These are phyloP conservation scores for Fonsecaea multimorphosa DNA, from an alignment of 2,329 filamentous ascomycete genomes.

Conservation along the genomic window DNA sequence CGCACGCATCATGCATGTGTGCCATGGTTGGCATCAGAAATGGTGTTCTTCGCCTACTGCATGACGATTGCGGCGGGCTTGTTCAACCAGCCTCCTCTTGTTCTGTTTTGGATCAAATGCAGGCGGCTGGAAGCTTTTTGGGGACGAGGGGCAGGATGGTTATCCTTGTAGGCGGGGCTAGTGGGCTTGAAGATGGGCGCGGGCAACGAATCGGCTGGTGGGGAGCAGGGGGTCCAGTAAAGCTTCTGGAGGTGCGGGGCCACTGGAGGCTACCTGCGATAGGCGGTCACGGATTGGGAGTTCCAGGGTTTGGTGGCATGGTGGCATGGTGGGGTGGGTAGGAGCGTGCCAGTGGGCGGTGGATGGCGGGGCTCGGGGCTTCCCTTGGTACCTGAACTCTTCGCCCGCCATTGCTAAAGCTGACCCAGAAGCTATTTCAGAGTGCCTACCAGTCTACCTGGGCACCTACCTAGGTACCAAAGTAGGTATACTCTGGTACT, in stretches of 20 bases:
- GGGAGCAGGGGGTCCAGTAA: background rate
- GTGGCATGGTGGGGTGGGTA: too few species aligned
- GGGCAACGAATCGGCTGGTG: background rate
- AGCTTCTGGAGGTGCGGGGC: background rate
- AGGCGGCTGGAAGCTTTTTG: slow-evolving; percentile 19
- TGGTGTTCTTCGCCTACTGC: background rate
- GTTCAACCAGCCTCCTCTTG: slow-evolving; percentile 11
- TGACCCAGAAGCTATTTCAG: background rate
- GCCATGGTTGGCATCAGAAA: background rate
- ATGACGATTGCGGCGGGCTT: slow-evolving; percentile 12
- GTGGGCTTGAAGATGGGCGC: background rate
- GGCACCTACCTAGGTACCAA: too few species aligned
- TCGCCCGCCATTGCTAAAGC: background rate
- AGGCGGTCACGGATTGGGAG: background rate
- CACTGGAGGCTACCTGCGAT: background rate
- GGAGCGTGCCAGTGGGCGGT: background rate
- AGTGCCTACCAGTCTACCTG: background rate
- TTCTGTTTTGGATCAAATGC: slow-evolving; percentile 1
- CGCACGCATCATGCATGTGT: slow-evolving; percentile 18
- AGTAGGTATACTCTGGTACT: too few species aligned
- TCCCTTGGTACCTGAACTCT: background rate
- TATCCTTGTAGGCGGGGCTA: background rate
- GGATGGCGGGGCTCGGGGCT: background rate
- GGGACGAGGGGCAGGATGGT: background rate
- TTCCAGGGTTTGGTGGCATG: background rate